phyloP scores from a whole-genome alignment of 2,329 filamentous ascomycete species.

The Penicillium fuscoglaucum region DNA sequence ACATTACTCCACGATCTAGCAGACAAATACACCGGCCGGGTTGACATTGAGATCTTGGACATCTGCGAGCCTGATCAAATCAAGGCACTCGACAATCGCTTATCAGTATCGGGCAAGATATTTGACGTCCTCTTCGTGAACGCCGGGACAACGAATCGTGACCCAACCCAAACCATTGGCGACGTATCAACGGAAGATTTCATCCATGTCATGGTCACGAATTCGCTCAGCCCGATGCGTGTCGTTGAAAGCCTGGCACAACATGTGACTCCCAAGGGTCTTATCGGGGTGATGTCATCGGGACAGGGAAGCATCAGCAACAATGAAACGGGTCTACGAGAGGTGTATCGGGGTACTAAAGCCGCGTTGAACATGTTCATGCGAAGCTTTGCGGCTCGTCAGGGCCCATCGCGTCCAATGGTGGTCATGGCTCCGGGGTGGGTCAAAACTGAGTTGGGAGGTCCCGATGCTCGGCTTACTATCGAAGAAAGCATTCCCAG shows the following conservation, averaged over 20 bases:
- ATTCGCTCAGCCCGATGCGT: slow-evolving; percentile 6
- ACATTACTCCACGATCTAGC: neutral
- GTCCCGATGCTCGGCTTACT: slow-evolving; percentile 1
- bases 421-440: neutral
- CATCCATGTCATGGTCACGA: slow-evolving; percentile 6
- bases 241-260: slow-evolving; percentile 3
- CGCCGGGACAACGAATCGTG: slow-evolving; percentile 1
- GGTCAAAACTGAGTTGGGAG: slow-evolving; percentile 7
- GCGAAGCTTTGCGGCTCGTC: slow-evolving; percentile 5
- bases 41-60: slow-evolving; percentile 1
- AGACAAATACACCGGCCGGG: neutral
- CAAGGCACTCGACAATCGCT: neutral
- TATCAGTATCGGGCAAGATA: neutral
- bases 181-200: slow-evolving; percentile 5
- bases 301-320: slow-evolving; percentile 7
- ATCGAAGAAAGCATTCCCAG: slow-evolving; percentile 3
- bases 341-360: slow-evolving; percentile 4
- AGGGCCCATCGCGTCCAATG: neutral
- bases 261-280: neutral
- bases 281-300: slow-evolving; percentile 5
- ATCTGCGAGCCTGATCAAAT: slow-evolving; percentile 5
- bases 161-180: slow-evolving; percentile 1
- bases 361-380: slow-evolving; percentile 3
- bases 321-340: slow-evolving; percentile 2
- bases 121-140: slow-evolving; percentile 1